Conservation (phyloP, 2,329 filamentous ascomycete genomes). For the Scleromitrula shiraiana region DNA sequence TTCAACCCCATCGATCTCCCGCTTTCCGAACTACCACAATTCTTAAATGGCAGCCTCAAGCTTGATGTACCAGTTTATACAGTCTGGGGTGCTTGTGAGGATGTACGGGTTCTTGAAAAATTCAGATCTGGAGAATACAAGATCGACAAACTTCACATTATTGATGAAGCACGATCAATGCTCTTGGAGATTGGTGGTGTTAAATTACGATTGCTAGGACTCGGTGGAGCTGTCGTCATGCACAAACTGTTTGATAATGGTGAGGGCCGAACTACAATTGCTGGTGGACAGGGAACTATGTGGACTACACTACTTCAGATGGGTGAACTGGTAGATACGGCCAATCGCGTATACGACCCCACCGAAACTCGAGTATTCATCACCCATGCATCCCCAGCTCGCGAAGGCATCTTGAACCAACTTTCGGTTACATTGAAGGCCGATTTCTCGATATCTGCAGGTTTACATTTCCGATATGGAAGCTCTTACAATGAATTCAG, state of each 20-base stretch:
- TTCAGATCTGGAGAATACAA: slow-evolving; percentile 98
- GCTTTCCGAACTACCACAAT: slow-evolving; percentile 83
- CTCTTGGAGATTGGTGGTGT: slow-evolving; percentile 91
- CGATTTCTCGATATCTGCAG: slow-evolving; percentile 95
- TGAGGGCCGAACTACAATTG: slow-evolving; percentile 94
- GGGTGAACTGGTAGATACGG: slow-evolving; percentile 95
- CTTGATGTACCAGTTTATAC: slow-evolving; percentile 97
- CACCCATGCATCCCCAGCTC: slow-evolving; percentile 91
- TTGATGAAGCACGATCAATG: slow-evolving; percentile 95
- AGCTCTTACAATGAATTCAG: slow-evolving; percentile 99
- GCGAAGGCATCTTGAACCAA: slow-evolving; percentile 94
- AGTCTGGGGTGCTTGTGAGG: slow-evolving; percentile 97
- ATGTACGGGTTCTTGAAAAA: slow-evolving; percentile 94
- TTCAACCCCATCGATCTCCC: slow-evolving; percentile 76
- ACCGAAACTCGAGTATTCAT: slow-evolving; percentile 96
- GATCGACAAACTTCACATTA: slow-evolving; percentile 93
- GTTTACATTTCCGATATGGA: slow-evolving; percentile 95
- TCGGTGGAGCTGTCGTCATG: slow-evolving; percentile 97
- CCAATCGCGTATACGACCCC: slow-evolving; percentile 95
- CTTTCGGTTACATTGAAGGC: slow-evolving; percentile 95
- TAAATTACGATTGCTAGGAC: slow-evolving; percentile 85
- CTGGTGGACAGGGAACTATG: slow-evolving; percentile 97
- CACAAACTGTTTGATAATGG: slow-evolving; percentile 99
- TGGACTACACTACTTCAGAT: slow-evolving; percentile 98
- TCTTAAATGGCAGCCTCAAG: slow-evolving; percentile 80